Base-by-base conservation (phyloP, 768 basidiomycete species). In the Pleurotus tuoliensis region DNA sequence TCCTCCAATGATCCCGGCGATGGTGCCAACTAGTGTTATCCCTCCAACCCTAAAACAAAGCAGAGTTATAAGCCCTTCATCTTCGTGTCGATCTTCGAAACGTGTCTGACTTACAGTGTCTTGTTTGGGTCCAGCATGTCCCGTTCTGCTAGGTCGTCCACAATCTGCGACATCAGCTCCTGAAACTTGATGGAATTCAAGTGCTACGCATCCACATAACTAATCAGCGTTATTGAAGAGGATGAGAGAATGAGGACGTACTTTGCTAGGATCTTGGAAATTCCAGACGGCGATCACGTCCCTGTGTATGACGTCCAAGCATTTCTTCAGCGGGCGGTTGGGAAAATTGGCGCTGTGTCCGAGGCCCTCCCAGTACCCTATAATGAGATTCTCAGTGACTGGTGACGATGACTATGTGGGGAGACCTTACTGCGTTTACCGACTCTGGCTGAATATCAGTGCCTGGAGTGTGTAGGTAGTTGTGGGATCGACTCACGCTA, bases 331-430 rank as follows among this genome's bases (percentile, higher is more conserved):
- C 2, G 54, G 61, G 49, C 53, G 56, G 12, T 62, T 62, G 6
- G 54, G 38, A 47, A 67, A 64, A 30, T 63, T 55, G 3, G 58
- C 49, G 56, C 66, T 67, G 16, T 59, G 59, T 5, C 63, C 61
- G 12, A 69, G 59, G 15, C 64, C 61, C 38, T 58, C 20, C 68
- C 68, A 67, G 43, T 69, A 69, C 46, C 61, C 68, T 69, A 48
- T 4, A 9, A 34, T 34, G 7, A 11, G 2, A 34, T 11, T 34
- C 1, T 44, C n/a, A 44, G 3, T 44, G 41, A 22, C 15, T 22
- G 7, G 20, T 16, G 20, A 16, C n/a, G 41, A 22, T 5, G 15
- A 44, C 41, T 6, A 16, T 4, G 20, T 4, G 15, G 20, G n/a
- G 13, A 30, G 16, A 6, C 39, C 20, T 39, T 22, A 53, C 51